Evolutionary conservation across 768 basidiomycete genomes (phyloP).

Genomic region (Trametes gibbosa): DNA sequence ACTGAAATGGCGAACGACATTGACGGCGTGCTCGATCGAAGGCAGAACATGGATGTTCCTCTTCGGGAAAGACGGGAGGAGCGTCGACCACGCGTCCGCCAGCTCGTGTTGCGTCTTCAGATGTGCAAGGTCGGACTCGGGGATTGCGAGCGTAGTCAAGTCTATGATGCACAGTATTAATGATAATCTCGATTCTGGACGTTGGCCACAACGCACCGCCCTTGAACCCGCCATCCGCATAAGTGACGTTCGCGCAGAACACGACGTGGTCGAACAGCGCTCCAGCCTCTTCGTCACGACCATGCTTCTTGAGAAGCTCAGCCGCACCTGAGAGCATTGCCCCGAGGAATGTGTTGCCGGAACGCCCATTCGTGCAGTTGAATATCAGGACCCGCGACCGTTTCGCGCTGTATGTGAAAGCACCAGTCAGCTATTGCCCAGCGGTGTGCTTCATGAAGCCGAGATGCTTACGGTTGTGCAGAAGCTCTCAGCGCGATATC

Average conservation of each 20-base stretch:
- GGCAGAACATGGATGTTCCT: constrained; percentile 74
- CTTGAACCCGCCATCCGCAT: constrained; percentile 84
- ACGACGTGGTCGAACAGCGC: constrained; percentile 81
- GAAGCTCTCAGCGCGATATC: constrained; percentile 44
- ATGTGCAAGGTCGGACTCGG: constrained; percentile 57
- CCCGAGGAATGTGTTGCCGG: constrained; percentile 68
- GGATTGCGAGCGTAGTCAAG: constrained; percentile 66
- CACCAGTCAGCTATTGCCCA: neutral
- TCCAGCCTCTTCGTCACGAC: constrained; percentile 36
- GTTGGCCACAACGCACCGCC: constrained; percentile 52
- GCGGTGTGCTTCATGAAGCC: neutral
- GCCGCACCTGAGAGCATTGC: constrained; percentile 53
- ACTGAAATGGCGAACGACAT: constrained; percentile 48
- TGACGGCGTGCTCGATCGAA: constrained; percentile 88
- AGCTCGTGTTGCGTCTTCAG: constrained; percentile 78
- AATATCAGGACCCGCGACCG: constrained; percentile 70
- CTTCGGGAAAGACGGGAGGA: constrained; percentile 59
- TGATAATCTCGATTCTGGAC: constrained; percentile 6
- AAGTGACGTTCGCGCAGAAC: constrained; percentile 97
- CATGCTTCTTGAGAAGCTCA: constrained; percentile 42
- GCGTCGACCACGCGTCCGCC: constrained; percentile 64
- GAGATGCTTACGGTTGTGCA: constrained; percentile 5
- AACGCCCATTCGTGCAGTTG: constrained; percentile 92
- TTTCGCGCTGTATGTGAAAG: constrained; percentile 21
- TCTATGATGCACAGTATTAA: constrained; percentile 45